Percentiles rank a stretch among this genome's conserved stretches.
These are phyloP conservation scores for Hyphopichia burtonii DNA, from an alignment of 1,139 yeast genomes.

Conservation along the genomic window DNA sequence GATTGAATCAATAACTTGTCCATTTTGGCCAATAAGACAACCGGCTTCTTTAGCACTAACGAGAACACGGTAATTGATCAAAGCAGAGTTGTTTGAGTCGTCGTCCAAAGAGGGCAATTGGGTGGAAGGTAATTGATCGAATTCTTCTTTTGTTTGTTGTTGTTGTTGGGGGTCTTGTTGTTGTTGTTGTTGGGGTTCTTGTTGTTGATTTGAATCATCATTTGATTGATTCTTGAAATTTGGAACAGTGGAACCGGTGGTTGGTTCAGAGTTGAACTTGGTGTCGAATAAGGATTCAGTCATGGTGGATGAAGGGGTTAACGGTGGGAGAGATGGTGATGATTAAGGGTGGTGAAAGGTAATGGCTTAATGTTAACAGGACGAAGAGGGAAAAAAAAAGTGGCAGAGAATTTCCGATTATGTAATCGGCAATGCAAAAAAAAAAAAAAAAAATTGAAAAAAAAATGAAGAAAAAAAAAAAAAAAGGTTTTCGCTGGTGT, in stretches of 20 bases:
- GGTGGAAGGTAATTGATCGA: slow-evolving; percentile 12
- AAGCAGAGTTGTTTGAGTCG: slow-evolving; percentile 30
- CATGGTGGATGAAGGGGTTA: slow-evolving; percentile 17
- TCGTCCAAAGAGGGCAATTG: slow-evolving; percentile 31
- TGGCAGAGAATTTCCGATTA: not conserved
- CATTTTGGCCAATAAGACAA: slow-evolving; percentile 85
- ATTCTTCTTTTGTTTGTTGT: slow-evolving; percentile 2
- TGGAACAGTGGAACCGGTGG: slow-evolving; percentile 5
- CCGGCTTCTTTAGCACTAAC: slow-evolving; percentile 91
- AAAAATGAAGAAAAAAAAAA: no score
- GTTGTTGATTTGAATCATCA: not conserved
- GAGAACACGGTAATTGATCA: slow-evolving; percentile 63
- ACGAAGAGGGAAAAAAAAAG: not conserved
- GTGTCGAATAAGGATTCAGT: slow-evolving; percentile 45
- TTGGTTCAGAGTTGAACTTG: slow-evolving; percentile 27
- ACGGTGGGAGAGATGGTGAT: not conserved
- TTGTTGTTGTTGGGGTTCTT: no score
- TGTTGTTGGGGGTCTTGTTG: not conserved
- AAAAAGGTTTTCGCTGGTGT: no score
- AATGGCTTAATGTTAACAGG: no score
- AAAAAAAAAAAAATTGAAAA: no score
- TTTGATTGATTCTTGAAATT: not conserved
- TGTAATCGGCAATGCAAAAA: no score
- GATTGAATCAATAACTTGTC: slow-evolving; percentile 74
- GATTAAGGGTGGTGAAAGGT: not conserved